Evolutionary conservation across 2,329 filamentous ascomycete genomes (phyloP), one percentile per base, ranked within the genome.

Genomic region (Colletotrichum sp.): DNA sequence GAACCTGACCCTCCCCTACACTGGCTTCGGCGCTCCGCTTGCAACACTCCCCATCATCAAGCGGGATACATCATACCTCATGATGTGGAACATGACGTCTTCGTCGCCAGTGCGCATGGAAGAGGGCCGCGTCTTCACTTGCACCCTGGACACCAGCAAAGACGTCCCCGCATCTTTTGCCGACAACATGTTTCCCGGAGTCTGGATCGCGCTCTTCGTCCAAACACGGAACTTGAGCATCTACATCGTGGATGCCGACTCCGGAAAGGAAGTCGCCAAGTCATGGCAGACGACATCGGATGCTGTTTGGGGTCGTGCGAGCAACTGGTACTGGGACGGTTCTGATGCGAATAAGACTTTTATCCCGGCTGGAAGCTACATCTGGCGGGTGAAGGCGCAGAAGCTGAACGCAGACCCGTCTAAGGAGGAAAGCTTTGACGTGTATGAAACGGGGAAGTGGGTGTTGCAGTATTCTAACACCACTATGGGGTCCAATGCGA

Each of bases 241-340:
- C 4, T 52, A 18, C 30, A 55, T 72, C 5, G 22, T 75, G 4
- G 72, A 75, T 18, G 68, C 68, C 2, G 10, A 39, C 1, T 55
- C 72, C 10, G 39, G 59, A 2, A 75, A 67, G 2, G 62, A 32
- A 15, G 15, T 67, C 1, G 16, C 28, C 2, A 26, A 18, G 18
- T 26, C 34, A 1, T 62, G 12, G 13, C 60, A 72, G 30, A 55
- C 68, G 4, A 28, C 72, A 9, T 55, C 72, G 1, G 62, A 36
- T 6, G 62, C 36, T 15, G 2, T 48, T 4, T 75, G 72, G 68
- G 63, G 62, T 3, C 36, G n/a, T 6, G 34, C 4, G 3, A n/a
- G 30, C 6, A 26, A 18, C 1, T 75, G 72, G 72, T 75, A 72
- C 12, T 72, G 72, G 72, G 62, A 75, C 3, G 72, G 72, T 2